Conservation (phyloP, 495 filamentous ascomycete species). For the Massariosphaeria phaeospora region DNA sequence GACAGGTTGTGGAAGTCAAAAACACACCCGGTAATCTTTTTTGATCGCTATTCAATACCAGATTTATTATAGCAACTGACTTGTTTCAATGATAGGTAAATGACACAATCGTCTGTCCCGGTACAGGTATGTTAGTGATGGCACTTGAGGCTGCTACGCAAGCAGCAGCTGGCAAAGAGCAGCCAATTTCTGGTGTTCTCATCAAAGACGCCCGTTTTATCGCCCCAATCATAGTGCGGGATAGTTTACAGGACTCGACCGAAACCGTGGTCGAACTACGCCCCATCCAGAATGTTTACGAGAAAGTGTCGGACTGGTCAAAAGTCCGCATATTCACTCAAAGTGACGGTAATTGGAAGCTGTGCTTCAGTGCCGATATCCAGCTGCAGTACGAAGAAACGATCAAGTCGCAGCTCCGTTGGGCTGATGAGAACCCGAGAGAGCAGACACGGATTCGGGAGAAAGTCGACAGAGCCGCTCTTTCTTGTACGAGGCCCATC, state of each 20-base stretch:
- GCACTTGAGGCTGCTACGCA: not conserved
- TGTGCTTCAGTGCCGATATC: not conserved
- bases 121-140: slow-evolving; percentile 2
- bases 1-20: too few species aligned
- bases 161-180: not conserved
- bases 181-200: not conserved
- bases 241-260: not conserved
- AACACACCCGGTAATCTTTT: too few species aligned
- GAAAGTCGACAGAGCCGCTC: not conserved
- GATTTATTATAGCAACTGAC: too few species aligned
- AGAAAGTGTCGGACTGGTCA: not conserved
- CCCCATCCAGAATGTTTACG: not conserved
- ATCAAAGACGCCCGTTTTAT: not conserved
- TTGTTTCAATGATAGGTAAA: too few species aligned
- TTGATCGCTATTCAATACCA: too few species aligned
- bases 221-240: not conserved
- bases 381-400: not conserved
- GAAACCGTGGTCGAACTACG: not conserved
- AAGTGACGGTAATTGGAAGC: not conserved
- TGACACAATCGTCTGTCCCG: not conserved
- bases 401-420: not conserved
- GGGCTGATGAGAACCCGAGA: not conserved
- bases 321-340: not conserved
- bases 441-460: not conserved
- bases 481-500: not conserved